Conservation (phyloP, 495 filamentous ascomycete species). For the Thozetella sp. region DNA sequence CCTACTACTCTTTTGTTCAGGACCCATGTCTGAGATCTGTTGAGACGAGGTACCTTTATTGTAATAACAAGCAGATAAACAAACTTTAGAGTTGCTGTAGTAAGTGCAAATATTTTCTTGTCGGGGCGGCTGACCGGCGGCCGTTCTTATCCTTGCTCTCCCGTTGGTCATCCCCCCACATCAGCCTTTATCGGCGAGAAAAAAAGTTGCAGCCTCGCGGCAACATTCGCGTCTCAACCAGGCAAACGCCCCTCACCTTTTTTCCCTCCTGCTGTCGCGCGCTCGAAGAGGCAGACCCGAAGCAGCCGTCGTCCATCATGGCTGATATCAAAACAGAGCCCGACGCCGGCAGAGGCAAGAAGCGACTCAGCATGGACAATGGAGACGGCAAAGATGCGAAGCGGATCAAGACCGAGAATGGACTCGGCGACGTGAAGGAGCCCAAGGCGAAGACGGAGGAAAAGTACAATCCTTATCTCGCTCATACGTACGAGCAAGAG, state of each 20-base stretch:
- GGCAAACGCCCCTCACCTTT: background rate
- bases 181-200: slow-evolving; percentile 1
- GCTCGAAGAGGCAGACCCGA: background rate
- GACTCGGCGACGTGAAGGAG: slow-evolving; percentile 8
- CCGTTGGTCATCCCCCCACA: background rate
- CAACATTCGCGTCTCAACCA: background rate
- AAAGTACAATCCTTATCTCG: slow-evolving; percentile 80
- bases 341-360: slow-evolving; percentile 14
- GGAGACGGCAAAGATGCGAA: slow-evolving; percentile 27
- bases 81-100: no score
- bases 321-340: slow-evolving; percentile 3
- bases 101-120: background rate
- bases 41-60: no score
- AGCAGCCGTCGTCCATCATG: slow-evolving; percentile 2
- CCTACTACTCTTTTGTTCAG: no score
- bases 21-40: no score
- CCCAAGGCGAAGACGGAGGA: slow-evolving; percentile 28
- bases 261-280: background rate
- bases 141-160: background rate
- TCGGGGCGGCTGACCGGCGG: background rate
- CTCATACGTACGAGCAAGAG: slow-evolving; percentile 74
- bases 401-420: slow-evolving; percentile 32
- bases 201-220: slow-evolving; percentile 1
- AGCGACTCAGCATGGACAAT: slow-evolving; percentile 28
- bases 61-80: no score